phyloP scores from a whole-genome alignment of 2,329 filamentous ascomycete genomes.

The Hawksworthiomyces lignivorus region DNA sequence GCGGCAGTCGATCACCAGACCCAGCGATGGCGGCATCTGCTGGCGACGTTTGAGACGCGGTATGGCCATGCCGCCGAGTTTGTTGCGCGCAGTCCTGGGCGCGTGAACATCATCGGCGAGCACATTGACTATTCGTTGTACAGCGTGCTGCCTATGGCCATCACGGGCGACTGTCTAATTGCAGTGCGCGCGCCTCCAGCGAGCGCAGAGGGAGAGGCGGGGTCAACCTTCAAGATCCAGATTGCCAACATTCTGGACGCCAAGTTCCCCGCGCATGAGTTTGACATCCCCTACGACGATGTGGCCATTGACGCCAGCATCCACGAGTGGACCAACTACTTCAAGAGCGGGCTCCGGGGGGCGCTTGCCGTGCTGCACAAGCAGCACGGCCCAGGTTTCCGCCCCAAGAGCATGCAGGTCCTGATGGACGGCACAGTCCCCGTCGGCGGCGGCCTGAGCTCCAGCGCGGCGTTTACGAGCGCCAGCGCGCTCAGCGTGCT shows the following conservation, averaged over 20 bases:
- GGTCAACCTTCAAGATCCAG: conserved; percentile 57
- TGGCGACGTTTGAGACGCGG: conserved; percentile 59
- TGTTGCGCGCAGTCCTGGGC: conserved; percentile 80
- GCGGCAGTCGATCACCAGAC: conserved; percentile 61
- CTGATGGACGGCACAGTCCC: conserved; percentile 89
- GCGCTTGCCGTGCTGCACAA: conserved; percentile 70
- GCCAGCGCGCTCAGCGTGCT: conserved; percentile 83
- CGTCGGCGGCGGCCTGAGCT: conserved; percentile 83
- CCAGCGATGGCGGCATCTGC: conserved; percentile 66
- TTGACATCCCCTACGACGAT: conserved; percentile 57
- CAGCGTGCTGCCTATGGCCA: conserved; percentile 90
- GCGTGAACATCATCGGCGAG: conserved; percentile 98
- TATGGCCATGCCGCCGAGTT: conserved; percentile 71
- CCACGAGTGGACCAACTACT: conserved; percentile 98
- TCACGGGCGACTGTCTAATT: conserved; percentile 83
- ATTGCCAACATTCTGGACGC: conserved; percentile 70
- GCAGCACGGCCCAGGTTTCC: conserved; percentile 52
- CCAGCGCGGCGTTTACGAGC: conserved; percentile 88
- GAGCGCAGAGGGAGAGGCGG: conserved; percentile 37
- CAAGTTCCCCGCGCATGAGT: conserved; percentile 70
- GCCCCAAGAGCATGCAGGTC: conserved; percentile 73
- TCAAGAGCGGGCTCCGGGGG: conserved; percentile 82
- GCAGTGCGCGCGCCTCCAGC: conserved; percentile 57
- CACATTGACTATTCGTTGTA: conserved; percentile 99
- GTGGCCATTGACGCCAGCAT: conserved; percentile 75